These are phyloP conservation scores for Emydomyces testavorans DNA, from an alignment of 2,329 filamentous ascomycete genomes.

Conservation along the genomic window DNA sequence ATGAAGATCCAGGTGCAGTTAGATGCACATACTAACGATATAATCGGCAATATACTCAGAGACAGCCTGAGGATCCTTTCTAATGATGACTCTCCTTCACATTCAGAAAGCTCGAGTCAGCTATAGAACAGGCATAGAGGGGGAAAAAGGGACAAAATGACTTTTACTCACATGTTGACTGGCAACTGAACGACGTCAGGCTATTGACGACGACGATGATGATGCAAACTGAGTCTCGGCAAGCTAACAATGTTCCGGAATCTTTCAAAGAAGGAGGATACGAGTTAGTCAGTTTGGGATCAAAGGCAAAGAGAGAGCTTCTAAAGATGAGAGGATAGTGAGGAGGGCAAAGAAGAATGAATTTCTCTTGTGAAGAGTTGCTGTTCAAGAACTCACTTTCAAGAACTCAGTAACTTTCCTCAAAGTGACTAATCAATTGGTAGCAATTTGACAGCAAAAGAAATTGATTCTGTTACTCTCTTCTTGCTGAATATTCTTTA, in stretches of 20 bases:
- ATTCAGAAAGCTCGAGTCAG: slow-evolving; percentile 5
- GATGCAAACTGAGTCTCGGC: neutral
- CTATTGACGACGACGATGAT: neutral
- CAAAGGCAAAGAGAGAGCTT: neutral
- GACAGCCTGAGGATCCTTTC: slow-evolving; percentile 56
- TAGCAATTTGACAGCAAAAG: neutral
- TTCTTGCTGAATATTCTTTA: no score
- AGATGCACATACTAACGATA: slow-evolving; percentile 50
- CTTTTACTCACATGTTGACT: slow-evolving; percentile 9
- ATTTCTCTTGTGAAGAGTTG: neutral
- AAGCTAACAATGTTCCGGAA: neutral
- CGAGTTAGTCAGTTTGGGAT: neutral
- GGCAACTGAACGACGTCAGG: neutral
- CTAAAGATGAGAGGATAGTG: neutral
- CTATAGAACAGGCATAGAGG: neutral
- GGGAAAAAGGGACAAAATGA: neutral
- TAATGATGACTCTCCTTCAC: slow-evolving; percentile 69
- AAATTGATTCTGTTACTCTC: no score
- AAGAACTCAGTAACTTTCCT: neutral
- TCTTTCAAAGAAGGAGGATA: neutral
- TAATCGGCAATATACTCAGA: slow-evolving; percentile 71
- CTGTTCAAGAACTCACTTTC: neutral
- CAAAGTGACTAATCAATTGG: neutral
- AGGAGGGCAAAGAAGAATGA: neutral
- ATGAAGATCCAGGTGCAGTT: neutral